Evolutionary conservation across 345 rosid species (phyloP), one percentile per base, ranked within the genome.

Genomic region (Brassica rapa): DNA sequence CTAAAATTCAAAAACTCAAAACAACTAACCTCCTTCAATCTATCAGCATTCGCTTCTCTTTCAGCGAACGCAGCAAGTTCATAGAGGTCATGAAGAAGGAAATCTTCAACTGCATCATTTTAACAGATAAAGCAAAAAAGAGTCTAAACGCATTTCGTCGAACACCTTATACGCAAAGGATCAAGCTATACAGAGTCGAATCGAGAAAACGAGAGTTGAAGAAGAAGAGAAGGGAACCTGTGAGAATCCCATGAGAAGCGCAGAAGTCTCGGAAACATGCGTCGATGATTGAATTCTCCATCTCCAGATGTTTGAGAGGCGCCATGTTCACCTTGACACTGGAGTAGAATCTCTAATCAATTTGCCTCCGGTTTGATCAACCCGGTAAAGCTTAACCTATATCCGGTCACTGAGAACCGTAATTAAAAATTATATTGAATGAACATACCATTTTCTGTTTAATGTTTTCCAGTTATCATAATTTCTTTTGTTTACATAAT

Each of bases 181-280:
- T 35, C 29, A 30, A 51, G 9, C 27, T 8, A 14, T 35, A 76
- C 35, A 12, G 71, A 64, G 55, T 41, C 57, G 27, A 39, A 39
- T 2, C 41, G 41, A 35, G 10, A 32, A 32, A 32, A 32, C 35
- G 35, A 32, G 35, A 25, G 35, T 32, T 32, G 35, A 32, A 5
- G 35, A 4, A 32, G 35, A 32, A 32, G 35, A 7, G 62, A 9
- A 39, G 46, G 8, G 33, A 21, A 91, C 91, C 92, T 65, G 93
- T 82, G 72, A 82, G 70, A 69, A 89, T 89, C 66, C 84, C 89
- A 70, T 81, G 91, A 37, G 87, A 83, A 41, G 92, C 88, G 62
- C 95, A 90, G 60, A 89, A 90, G 32, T 81, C 80, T 74, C 70
- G 88, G 86, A 92, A 87, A 80, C 65, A 46, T 32, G 84, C 70